Conservation (phyloP, 495 filamentous ascomycete species). For the Thozetella sp. region DNA sequence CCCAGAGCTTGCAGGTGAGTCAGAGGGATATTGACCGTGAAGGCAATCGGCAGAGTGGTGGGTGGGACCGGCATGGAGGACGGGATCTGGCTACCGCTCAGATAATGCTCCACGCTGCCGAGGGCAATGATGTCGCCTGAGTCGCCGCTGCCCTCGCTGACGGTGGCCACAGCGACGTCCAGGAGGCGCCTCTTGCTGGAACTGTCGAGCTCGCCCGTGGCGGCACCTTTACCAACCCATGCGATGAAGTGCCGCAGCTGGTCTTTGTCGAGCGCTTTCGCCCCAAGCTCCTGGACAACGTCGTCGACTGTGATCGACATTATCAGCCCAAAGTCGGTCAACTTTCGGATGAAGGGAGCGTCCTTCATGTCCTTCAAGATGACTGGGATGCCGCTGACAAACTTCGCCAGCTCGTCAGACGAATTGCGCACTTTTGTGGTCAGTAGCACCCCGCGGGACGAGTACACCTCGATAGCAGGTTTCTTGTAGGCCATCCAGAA, state of each 20-base stretch:
- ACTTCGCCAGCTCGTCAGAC: constrained; percentile 76
- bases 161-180: constrained; percentile 77
- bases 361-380: constrained; percentile 74
- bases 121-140: constrained; percentile 73
- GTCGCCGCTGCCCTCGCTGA: constrained; percentile 59
- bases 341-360: constrained; percentile 70
- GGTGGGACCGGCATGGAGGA: constrained; percentile 83
- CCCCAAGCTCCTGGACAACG: constrained; percentile 76
- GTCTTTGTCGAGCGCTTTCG: constrained; percentile 70
- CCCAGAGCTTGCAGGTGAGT: constrained; percentile 74
- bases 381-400: constrained; percentile 88
- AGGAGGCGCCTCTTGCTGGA: constrained; percentile 66
- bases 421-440: constrained; percentile 78
- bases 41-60: constrained; percentile 77
- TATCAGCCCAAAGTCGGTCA: constrained; percentile 79
- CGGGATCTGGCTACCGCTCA: constrained; percentile 75
- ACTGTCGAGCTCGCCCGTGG: constrained; percentile 66
- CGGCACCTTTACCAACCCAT: constrained; percentile 74
- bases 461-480: constrained; percentile 81
- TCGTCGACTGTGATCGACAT: constrained; percentile 85
- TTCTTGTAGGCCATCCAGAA: constrained; percentile 92
- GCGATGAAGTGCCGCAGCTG: constrained; percentile 81
- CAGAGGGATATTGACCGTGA: constrained; percentile 58
- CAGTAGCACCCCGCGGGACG: constrained; percentile 79
- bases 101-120: constrained; percentile 70